Evolutionary conservation across 129 eudicot genomes (phyloP).

Genomic region (Pittosporum tobira): DNA sequence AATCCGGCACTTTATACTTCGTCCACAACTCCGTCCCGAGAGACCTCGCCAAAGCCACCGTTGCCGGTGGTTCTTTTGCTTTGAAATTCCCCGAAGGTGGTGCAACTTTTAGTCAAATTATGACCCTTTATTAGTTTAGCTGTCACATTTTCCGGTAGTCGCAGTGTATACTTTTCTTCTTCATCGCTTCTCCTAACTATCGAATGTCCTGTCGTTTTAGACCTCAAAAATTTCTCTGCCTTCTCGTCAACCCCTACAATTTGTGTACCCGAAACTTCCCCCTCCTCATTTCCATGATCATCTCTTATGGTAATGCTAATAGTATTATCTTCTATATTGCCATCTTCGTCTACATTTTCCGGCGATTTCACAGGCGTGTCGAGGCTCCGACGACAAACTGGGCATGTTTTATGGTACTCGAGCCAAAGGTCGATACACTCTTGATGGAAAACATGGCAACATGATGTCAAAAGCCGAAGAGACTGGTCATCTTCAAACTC

Average conservation of each 20-base stretch:
- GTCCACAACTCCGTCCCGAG: slow-evolving; percentile 10
- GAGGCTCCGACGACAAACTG: slow-evolving; percentile 64
- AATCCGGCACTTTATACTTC: too few relatives aligned
- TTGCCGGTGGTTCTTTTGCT: slow-evolving; percentile 2
- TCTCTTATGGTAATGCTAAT: slow-evolving; percentile 35
- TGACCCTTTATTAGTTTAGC: slow-evolving; percentile 19
- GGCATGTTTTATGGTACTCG: slow-evolving; percentile 64
- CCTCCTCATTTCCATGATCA: slow-evolving; percentile 20
- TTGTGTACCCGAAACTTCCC: neutral
- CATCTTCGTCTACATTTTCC: slow-evolving; percentile 28
- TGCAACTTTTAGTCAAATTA: slow-evolving; percentile 25
- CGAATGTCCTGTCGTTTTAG: slow-evolving; percentile 89
- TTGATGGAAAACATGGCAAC: slow-evolving; percentile 80
- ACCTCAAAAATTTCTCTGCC: slow-evolving; percentile 42
- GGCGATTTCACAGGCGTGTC: slow-evolving; percentile 23
- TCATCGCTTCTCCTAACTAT: slow-evolving; percentile 23
- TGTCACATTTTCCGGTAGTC: slow-evolving; percentile 35
- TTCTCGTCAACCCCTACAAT: neutral
- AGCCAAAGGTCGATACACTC: slow-evolving; percentile 91
- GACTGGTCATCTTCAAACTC: slow-evolving; percentile 51
- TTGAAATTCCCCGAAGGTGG: slow-evolving; percentile 28
- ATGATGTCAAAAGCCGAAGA: slow-evolving; percentile 52
- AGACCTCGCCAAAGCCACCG: slow-evolving; percentile 27
- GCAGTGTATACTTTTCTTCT: slow-evolving; percentile 34
- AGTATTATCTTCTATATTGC: slow-evolving; percentile 25